Base-by-base conservation (phyloP, 108 stramenopile genomes). In the Cyclostephanos tholiformis region DNA sequence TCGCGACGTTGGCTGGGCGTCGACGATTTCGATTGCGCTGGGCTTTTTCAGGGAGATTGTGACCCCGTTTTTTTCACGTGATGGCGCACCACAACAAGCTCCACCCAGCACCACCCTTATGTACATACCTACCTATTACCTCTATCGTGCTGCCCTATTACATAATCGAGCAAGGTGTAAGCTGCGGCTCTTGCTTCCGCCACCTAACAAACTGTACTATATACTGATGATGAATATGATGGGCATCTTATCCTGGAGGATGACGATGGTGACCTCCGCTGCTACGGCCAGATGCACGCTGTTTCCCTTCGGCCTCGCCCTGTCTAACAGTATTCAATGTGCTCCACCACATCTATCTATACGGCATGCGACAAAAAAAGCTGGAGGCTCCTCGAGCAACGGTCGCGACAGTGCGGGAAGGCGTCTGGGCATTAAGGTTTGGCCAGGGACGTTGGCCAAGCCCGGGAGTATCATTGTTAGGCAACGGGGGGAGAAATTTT, bases 401-500 rank as follows among this genome's bases (percentile, higher is more conserved):
- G 97, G 97, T 0, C 85, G 98, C 14, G 97, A 99, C 80, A 98
- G 97, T 5, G 83, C 84, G 25, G 97, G 98, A 16, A 86, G 95
- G 63, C 89, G 99, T 22, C 82, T 98, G 32, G 99, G 99, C 49
- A 87, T 99, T 56, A 99, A 99, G 71, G 85, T 95, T 4, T 94
- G 82, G 51, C 94, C 93, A 27, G 90, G 94, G 22, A 68, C 58
- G 41, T 14, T 68, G 10, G 97, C 93, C 71, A 88, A 82, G 35
- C 85, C 95, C 20, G 98, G 98, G 32, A 90, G 88, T 48, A 99
- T 99, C 61, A 87, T 99, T n/a, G 86, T 98, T 0, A 86, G 99
- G 50, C 99, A 99, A 74, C 84, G 99, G 11, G 99, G 99, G 27
- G 88, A 84, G 61, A 97, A 92, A 66, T 97, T 91, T 61, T 77